Percentiles rank a stretch among this genome's conserved stretches.
Evolutionary conservation across 306 rosid species (phyloP).

Genomic region (Biancaea sappan): DNA sequence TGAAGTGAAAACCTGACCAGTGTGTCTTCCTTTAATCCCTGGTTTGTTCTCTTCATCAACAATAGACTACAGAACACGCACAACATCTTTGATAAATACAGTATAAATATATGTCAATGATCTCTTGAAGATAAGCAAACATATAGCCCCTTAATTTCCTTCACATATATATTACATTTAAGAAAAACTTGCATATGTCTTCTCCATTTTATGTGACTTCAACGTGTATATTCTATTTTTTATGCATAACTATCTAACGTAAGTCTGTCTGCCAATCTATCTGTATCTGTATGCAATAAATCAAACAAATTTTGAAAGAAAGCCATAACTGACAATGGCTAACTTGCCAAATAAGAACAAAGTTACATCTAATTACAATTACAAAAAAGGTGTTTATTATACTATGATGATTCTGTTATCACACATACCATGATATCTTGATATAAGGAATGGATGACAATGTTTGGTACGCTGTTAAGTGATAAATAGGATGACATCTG

Average conservation of each 20-base stretch:
- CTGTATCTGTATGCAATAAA: not conserved
- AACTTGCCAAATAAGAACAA: not conserved
- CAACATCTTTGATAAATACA: slow-evolving; percentile 26
- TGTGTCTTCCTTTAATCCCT: slow-evolving; percentile 54
- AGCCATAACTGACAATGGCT: not conserved
- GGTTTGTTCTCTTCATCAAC: slow-evolving; percentile 52
- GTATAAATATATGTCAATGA: slow-evolving; percentile 23
- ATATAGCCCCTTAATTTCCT: not conserved
- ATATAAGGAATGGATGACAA: too few species aligned
- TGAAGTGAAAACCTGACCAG: slow-evolving; percentile 42
- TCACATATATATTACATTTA: not conserved
- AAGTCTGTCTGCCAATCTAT: not conserved
- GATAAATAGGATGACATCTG: too few species aligned
- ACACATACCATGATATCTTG: too few species aligned
- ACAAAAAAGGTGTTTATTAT: too few species aligned
- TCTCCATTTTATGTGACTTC: not conserved
- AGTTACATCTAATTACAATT: slow-evolving; percentile 4
- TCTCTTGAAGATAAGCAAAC: not conserved
- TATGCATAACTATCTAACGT: not conserved
- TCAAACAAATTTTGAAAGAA: not conserved
- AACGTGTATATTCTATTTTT: not conserved
- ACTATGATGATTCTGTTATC: too few species aligned
- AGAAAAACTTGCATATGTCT: not conserved
- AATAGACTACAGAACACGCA: slow-evolving; percentile 49
- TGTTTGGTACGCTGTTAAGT: too few species aligned